Base-by-base conservation (phyloP, 257 asterid species). In the Galeopsis tetrahit region DNA sequence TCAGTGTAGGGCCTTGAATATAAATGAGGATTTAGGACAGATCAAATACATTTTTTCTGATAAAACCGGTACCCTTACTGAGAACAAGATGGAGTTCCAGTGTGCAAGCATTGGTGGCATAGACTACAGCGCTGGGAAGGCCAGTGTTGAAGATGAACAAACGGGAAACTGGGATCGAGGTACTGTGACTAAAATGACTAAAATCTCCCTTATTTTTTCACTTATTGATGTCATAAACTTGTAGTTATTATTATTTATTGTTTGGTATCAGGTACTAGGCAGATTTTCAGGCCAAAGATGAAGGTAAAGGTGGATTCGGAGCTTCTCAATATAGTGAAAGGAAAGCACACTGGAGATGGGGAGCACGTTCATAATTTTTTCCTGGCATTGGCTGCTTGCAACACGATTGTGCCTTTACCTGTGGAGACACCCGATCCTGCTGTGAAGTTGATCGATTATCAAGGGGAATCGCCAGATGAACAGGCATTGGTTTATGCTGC, bases 391-490 rank as follows among this genome's bases (percentile, higher is more conserved):
- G 97, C 99, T 73, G 96, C 98, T 75, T 95, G 99, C 82, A 95
- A 95, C 81, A 95, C 99, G 32, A 90, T 95, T 17, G 99, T 95
- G 78, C 98, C 99, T 79, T 75, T 92, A 70, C 75, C 80, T 44
- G 74, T 79, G 32, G 96, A 87, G 69, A 88, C 96, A 52, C 62
- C 91, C 52, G 96, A 90, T 84, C 91, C 99, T 66, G 65, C 86
- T 60, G 79, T 86, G 64, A 95, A 82, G 80, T 69, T 87, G 82
- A 82, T 95, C 34, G 96, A 90, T 68, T 95, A 90, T 81, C 98
- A 95, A 68, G 99, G 99, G 61, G 99, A 95, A 80, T 95, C 99
- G 56, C 99, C 99, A 10, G 99, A 95, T 80, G 99, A 95, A 75
- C 99, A 95, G 86, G 97, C 99, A 63, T 77, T 95, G 82, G 98